Percentiles rank a stretch among this genome's conserved stretches.
phyloP scores from a whole-genome alignment of 2,329 filamentous ascomycete genomes.

The Aspergillus clavatus region DNA sequence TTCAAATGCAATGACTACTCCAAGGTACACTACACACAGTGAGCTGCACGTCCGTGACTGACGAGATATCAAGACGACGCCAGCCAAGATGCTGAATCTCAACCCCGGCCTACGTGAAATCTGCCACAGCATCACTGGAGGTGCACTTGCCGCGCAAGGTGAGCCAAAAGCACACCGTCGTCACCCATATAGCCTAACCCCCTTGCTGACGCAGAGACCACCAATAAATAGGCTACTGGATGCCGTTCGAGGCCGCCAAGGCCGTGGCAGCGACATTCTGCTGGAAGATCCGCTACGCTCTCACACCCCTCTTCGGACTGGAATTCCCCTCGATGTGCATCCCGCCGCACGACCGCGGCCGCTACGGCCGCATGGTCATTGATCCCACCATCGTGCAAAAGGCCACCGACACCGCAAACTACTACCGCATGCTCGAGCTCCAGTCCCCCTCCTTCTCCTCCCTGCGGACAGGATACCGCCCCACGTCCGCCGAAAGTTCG shows the following conservation, averaged over 20 bases:
- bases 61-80: constrained; percentile 62
- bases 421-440: constrained; percentile 31
- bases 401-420: constrained; percentile 41
- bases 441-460: not conserved
- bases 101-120: constrained; percentile 86
- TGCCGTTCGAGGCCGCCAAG: constrained; percentile 81
- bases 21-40: constrained; percentile 59
- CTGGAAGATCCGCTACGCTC: constrained; percentile 71
- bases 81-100: constrained; percentile 71
- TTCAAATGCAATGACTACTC: constrained; percentile 86
- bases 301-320: constrained; percentile 86
- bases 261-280: constrained; percentile 90
- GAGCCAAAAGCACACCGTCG: no score
- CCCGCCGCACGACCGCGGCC: constrained; percentile 53
- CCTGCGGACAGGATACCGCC: constrained; percentile 5
- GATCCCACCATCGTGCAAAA: constrained; percentile 50
- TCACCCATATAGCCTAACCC: no score
- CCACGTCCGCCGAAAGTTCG: constrained; percentile 8
- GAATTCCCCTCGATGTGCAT: constrained; percentile 72
- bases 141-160: constrained; percentile 87
- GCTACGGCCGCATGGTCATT: constrained; percentile 65
- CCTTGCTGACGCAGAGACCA: not conserved
- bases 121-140: constrained; percentile 90
- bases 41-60: not conserved
- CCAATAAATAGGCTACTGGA: constrained; percentile 99